Evolutionary conservation across 2,329 filamentous ascomycete species (phyloP), one percentile per base, ranked within the genome.

Genomic region (Huntiella omanensis): DNA sequence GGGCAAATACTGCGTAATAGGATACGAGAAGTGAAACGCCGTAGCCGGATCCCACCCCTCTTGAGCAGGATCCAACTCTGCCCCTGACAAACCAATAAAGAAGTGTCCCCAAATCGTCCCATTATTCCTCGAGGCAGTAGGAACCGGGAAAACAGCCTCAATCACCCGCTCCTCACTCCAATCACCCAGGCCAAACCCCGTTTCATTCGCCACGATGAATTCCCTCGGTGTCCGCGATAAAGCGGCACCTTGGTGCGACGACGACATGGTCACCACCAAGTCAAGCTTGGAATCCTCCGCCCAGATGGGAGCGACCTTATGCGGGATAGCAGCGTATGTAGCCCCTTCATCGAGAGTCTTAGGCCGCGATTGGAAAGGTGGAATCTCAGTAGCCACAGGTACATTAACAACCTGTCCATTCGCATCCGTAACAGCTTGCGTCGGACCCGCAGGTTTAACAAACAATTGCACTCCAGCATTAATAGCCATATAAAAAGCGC

Each of bases 91-190:
- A 8, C 77, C 84, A 50, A 96, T 67, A 56, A 86, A 94, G 62
- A 96, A 92, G 61, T 98, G 91, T 2, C 83, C 88, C 77, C 84
- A 95, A 7, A 98, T 71, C 1, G 88, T 95, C 33, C 84, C 86
- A 59, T 96, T 96, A 54, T 86, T 72, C 67, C 95, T 87, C 0
- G 93, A 86, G 37, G 75, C 69, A 51, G 69, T 68, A 2, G 91
- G 88, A 3, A 96, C 77, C 3, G 69, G 64, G 58, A 98, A 85
- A 34, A 69, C 78, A 5, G 82, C 83, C 54, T 88, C 78, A 49
- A 87, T 71, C 46, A 80, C 70, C 48, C 91, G 75, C 57, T 72
- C 79, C 56, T 96, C 86, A 49, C 76, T 80, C 58, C 70, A 85
- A 61, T 92, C 80, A 50, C 82, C 82, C 47, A 88, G 68, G 43